Base-by-base conservation (phyloP, 345 rosid species). In the Clarkia xantiana region DNA sequence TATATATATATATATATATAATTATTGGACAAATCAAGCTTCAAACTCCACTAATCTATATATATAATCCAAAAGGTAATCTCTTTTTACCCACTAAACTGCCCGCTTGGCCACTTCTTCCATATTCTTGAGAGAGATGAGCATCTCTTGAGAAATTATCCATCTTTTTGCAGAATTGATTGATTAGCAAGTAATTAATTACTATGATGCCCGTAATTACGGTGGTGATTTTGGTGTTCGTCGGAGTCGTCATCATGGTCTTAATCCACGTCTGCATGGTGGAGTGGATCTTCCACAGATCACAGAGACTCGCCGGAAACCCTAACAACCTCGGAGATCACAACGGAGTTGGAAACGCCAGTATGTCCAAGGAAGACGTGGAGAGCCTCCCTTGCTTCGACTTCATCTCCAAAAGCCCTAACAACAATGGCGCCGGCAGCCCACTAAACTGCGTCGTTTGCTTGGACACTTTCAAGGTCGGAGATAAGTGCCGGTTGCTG, bases 321-420 rank as follows among this genome's bases (percentile, higher is more conserved):
- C 19, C 44, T 41, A 45, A 14, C 15, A 56, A 14, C 6, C 45
- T 16, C 1, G 61, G 45, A 6, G 54, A 18, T 12, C 48, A 38
- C 25, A 49, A 43, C 34, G 14, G 51, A 13, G 17, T 7, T 4
- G 38, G 61, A 9, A 64, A 47, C 45, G 40, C 40, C 12, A 63
- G 51, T 57, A 60, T 73, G 77, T 70, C 81, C 12, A 11, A 23
- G n/a, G 69, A 63, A 2, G 84, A 77, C 9, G 51, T 81, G 11
- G 76, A 75, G 59, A 77, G 69, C 61, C 78, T 81, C 55, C 84
- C 84, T 3, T 68, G 71, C 58, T 75, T 55, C 54, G 63, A 81
- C 51, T 76, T 71, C 61, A 40, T 34, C 13, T 66, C 63, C 16
- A 61, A 23, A 11, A 45, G 42, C 50, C 8, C 20, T 16, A 34